Conservation (phyloP, 805 yeast species). For the Saccharomyces kudriavzevii region DNA sequence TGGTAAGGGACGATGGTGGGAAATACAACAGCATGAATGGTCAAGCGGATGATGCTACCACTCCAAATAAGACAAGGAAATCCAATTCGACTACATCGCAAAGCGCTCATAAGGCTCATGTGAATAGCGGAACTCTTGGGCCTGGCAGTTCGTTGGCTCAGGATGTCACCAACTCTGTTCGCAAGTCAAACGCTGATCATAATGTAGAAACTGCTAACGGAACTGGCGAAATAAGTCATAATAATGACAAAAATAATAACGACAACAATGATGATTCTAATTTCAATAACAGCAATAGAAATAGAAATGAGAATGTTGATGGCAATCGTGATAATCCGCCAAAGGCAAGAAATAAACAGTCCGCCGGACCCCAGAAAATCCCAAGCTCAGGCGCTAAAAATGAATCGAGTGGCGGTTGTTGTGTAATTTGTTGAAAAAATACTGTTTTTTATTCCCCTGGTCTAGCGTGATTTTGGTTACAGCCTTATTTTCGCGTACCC, state of each 20-base stretch:
- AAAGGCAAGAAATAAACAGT: conserved; percentile 5
- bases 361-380: not conserved
- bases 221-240: not conserved
- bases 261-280: not conserved
- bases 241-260: conserved; percentile 1
- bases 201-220: not conserved
- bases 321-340: not conserved
- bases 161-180: not conserved
- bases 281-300: not conserved
- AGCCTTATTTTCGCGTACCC: not conserved
- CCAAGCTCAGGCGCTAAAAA: conserved; percentile 6
- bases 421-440: conserved; percentile 25
- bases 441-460: too few relatives aligned
- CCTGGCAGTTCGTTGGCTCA: not conserved
- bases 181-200: not conserved
- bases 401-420: conserved; percentile 29
- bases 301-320: not conserved
- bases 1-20: conserved; percentile 38
- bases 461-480: not conserved
- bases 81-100: conserved; percentile 6
- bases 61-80: not conserved
- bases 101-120: not conserved
- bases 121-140: not conserved
- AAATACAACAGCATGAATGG: conserved; percentile 17
- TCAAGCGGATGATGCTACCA: not conserved